Evolutionary conservation across 176 grass and related monocot genomes (phyloP), one percentile per base, ranked within the genome.

Genomic region (Musa beccarii): DNA sequence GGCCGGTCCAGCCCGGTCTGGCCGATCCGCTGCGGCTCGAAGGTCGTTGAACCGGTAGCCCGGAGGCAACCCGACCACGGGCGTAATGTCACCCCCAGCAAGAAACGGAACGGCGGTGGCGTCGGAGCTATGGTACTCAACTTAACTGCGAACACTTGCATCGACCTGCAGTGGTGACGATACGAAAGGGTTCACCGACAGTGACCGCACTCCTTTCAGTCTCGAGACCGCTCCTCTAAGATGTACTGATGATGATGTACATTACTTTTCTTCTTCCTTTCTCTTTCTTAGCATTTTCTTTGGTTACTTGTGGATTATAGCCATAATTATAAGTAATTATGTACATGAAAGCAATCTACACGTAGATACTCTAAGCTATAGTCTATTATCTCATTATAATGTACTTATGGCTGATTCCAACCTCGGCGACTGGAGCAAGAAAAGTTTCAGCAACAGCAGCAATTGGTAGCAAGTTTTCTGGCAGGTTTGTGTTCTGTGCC

Each of bases 141-240:
- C n/a, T 72, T 72, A 50, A 72, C n/a, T 13, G 69, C 25, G 51
- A 72, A 72, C 51, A 24, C 69, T 22, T 72, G 69, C 69, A 72
- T 72, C 16, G 69, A 68, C 23, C 13, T 68, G 66, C 13, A 70
- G 68, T 23, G 15, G 43, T 51, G 51, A 72, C 19, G 69, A 17
- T 12, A 24, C 20, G 51, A 49, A 25, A 22, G 69, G 50, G 10
- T 7, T 24, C 11, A 22, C 69, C 69, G 51, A 20, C 69, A 16
- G 69, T 22, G 19, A 53, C 11, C 20, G 69, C n/a, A 54, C 14
- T 9, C 57, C 57, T 9, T 21, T 61, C 8, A 61, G 57, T 61
- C 17, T 61, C 17, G 1, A 7, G 16, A 5, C 15, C 55, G 6
- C 14, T 0, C 17, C 55, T 59, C 55, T 16, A 59, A 59, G 56